These are phyloP conservation scores for Candida tammaniensis DNA, from an alignment of 805 yeast genomes.

Conservation along the genomic window DNA sequence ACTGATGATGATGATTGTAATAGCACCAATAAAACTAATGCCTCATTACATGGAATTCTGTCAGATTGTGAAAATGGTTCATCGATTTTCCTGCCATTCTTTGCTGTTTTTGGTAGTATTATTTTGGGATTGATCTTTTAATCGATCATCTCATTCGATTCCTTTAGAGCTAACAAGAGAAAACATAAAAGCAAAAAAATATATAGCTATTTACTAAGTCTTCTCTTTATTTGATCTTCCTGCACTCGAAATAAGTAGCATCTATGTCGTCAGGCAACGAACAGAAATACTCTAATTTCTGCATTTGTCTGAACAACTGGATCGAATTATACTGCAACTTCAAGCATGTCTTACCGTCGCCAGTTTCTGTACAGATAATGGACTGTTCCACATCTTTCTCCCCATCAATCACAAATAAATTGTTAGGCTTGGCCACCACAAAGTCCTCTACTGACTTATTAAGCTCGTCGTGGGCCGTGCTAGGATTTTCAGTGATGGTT, in stretches of 20 bases:
- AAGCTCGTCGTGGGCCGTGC: conserved; percentile 8
- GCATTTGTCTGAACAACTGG: conserved; percentile 48
- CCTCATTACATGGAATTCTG: conserved; percentile 6
- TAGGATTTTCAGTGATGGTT: conserved; percentile 7
- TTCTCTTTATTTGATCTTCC: conserved; percentile 26
- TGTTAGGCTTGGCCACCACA: conserved; percentile 28
- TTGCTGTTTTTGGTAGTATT: conserved; percentile 4
- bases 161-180: neutral
- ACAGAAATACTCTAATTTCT: conserved; percentile 47
- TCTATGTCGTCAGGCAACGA: conserved; percentile 47
- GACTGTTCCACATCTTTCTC: conserved; percentile 36
- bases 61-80: conserved; percentile 13
- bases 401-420: conserved; percentile 41
- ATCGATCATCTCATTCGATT: neutral
- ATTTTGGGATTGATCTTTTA: conserved; percentile 9
- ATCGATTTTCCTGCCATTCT: neutral
- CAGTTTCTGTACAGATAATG: conserved; percentile 46
- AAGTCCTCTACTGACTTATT: conserved; percentile 27
- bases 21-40: conserved; percentile 11
- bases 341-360: conserved; percentile 48
- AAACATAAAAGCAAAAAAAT: conserved; percentile 5
- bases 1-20: conserved; percentile 7
- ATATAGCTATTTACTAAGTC: neutral
- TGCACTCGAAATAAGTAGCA: conserved; percentile 52
- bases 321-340: conserved; percentile 39